Percentiles rank a stretch among this genome's conserved stretches.
Evolutionary conservation across 441 rosid species (phyloP).

Genomic region (Mallotus repandus): DNA sequence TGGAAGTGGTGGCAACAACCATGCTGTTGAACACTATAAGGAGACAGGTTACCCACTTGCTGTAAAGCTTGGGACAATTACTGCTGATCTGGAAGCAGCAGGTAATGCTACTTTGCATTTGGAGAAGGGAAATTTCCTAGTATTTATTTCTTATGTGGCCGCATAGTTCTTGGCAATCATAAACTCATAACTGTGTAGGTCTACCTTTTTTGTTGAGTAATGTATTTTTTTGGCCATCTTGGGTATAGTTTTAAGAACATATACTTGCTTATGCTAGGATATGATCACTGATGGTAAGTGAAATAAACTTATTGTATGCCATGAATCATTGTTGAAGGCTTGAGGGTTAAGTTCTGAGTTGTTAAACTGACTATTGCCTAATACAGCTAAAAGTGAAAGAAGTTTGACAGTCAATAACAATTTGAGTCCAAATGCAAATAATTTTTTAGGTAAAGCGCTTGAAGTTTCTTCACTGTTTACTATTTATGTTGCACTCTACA

Average conservation of each 20-base stretch:
- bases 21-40: slow-evolving; percentile 85
- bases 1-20: slow-evolving; percentile 96
- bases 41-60: slow-evolving; percentile 88
- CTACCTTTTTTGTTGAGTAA: not conserved
- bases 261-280: not conserved
- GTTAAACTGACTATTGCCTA: not conserved
- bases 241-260: not conserved
- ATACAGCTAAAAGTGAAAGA: not conserved
- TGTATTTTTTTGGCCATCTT: not conserved
- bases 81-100: slow-evolving; percentile 94
- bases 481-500: not conserved
- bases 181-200: not conserved
- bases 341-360: not conserved
- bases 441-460: not conserved
- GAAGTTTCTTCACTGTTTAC: not conserved
- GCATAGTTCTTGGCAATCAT: not conserved
- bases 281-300: not conserved
- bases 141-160: slow-evolving; percentile 3
- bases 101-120: slow-evolving; percentile 54
- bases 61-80: slow-evolving; percentile 93
- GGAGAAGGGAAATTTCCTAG: slow-evolving; percentile 12
- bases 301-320: not conserved
- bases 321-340: not conserved
- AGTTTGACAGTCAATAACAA: not conserved
- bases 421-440: not conserved